Percentiles rank a stretch among this genome's conserved stretches.
Conservation (phyloP, 2,329 filamentous ascomycete genomes). For the Cordyceps pruinosa region DNA sequence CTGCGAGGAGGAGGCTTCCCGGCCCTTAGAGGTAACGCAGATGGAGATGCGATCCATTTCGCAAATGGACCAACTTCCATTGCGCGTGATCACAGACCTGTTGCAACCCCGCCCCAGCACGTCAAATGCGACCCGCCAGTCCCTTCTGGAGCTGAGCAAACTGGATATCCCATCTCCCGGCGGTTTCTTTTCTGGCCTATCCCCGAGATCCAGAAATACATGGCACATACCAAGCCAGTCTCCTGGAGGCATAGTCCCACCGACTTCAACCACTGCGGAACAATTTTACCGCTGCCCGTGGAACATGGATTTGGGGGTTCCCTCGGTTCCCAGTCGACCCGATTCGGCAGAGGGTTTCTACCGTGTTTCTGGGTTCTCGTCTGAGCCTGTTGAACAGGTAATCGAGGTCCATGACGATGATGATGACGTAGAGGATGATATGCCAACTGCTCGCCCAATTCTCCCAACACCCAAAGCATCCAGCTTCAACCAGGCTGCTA, state of each 20-base stretch:
- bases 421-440: conserved; percentile 49
- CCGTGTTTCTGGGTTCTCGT: conserved; percentile 31
- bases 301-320: conserved; percentile 39
- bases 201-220: conserved; percentile 66
- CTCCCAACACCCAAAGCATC: conserved; percentile 26
- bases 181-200: conserved; percentile 84
- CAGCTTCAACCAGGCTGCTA: conserved; percentile 24
- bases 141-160: conserved; percentile 65
- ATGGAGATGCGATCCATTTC: conserved; percentile 17
- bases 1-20: conserved; percentile 42
- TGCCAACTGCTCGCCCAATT: conserved; percentile 56
- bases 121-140: conserved; percentile 38
- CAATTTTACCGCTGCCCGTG: conserved; percentile 86
- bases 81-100: conserved; percentile 41
- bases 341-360: conserved; percentile 33
- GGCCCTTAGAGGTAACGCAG: conserved; percentile 39
- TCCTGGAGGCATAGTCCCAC: conserved; percentile 50
- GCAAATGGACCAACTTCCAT: conserved; percentile 46
- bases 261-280: conserved; percentile 86
- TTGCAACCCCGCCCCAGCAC: conserved; percentile 18
- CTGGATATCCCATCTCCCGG: conserved; percentile 87
- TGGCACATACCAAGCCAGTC: conserved; percentile 62
- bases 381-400: conserved; percentile 57
- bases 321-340: conserved; percentile 30
- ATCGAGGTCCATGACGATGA: conserved; percentile 50